Base-by-base conservation (phyloP, 2,329 filamentous ascomycete species). In the Aurifilum marmelostoma region DNA sequence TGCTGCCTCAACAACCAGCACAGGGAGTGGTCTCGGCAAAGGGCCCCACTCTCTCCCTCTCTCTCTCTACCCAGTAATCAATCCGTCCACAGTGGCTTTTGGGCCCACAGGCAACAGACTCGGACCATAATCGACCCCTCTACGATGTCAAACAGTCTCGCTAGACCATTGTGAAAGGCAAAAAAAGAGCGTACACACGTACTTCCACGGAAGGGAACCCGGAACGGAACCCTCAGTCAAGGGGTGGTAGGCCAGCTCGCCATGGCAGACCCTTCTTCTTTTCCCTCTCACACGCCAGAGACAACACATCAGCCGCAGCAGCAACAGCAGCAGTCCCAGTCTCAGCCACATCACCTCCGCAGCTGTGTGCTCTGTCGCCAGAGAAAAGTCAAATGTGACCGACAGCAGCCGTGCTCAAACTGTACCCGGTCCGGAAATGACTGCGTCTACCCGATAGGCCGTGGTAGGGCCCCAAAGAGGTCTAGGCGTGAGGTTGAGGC, bases 391-490 rank as follows among this genome's bases (percentile, higher is more conserved):
- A 69, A 65, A 27, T 71, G 69, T 60, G 67, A 71, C 65, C 67
- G 69, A 7, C 64, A 61, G 6, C 67, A 50, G 4, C 69, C 69
- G 1, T 71, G 69, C 34, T 69, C 67, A 14, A 54, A 34, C 64
- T 71, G 69, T 43, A 37, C 62, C 11, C 67, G 72, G 43, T 60
- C 67, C 1, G 65, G 62, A 18, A 39, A 43, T 21, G 54, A 67
- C 1, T 73, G 72, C 32, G 43, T 64, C 16, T 73, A 73, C 58
- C 71, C 69, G 18, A 34, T 63, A 5, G 70, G 72, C 7, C 72
- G 63, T 41, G 72, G 72, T 1, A 71, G 73, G 65, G 69, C 67
- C 12, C 67, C 69, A 6, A 75, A 73, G 70, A 69, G 67, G 58
- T 56, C 54, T 4, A 67, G 61, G 47, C 65, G 54, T 21, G 61